Evolutionary conservation across 768 basidiomycete species (phyloP).

Genomic region (Dictyophora rubrovolvata): DNA sequence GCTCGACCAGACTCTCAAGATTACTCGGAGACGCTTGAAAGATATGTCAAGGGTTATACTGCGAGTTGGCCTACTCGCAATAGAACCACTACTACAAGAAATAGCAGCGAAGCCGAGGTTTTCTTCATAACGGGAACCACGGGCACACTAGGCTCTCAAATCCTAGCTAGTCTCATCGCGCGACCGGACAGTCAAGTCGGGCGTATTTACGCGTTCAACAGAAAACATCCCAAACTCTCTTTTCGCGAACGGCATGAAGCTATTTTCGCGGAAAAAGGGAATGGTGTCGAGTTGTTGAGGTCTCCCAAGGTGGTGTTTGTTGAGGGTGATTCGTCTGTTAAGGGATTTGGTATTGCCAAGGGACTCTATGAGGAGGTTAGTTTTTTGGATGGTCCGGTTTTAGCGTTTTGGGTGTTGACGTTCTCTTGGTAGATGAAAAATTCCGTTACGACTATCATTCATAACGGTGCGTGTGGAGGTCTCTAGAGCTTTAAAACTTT

Average conservation of each 20-base stretch:
- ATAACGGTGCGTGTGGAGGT: slow-evolving; percentile 3
- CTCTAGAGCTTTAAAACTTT: background rate
- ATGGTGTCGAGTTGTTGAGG: slow-evolving; percentile 10
- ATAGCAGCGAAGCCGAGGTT: slow-evolving; percentile 9
- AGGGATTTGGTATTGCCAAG: background rate
- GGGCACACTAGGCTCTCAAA: slow-evolving; percentile 23
- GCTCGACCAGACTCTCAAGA: no score
- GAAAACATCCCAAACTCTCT: slow-evolving; percentile 6
- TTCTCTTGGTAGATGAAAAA: slow-evolving; percentile 1
- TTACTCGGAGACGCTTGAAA: no score
- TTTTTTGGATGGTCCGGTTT: background rate
- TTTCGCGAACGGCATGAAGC: slow-evolving; percentile 10
- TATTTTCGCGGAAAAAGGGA: slow-evolving; percentile 13
- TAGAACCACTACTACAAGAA: no score
- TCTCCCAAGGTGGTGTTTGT: slow-evolving; percentile 15
- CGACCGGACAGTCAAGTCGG: background rate
- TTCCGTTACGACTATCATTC: slow-evolving; percentile 8
- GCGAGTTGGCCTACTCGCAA: no score
- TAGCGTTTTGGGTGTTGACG: background rate
- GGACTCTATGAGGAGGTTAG: slow-evolving; percentile 9
- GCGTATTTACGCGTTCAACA: slow-evolving; percentile 10
- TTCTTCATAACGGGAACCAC: slow-evolving; percentile 21
- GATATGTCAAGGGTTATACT: no score
- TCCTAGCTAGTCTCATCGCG: slow-evolving; percentile 18
- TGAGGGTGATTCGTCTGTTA: slow-evolving; percentile 13